Base-by-base conservation (phyloP, 345 rosid genomes). In the Salix brachista region DNA sequence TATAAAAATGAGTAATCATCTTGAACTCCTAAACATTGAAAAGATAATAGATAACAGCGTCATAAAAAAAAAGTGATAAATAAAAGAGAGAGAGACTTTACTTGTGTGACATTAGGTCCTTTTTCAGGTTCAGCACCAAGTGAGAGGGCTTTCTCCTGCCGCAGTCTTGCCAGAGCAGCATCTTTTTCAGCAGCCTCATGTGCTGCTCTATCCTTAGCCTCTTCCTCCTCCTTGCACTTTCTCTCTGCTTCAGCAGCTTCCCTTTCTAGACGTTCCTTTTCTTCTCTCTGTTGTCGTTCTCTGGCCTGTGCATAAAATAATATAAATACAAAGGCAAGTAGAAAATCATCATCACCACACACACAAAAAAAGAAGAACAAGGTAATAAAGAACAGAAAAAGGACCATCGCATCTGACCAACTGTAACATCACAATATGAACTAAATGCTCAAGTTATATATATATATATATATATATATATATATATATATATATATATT, bases 191-290 rank as follows among this genome's bases (percentile, higher is more conserved):
- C 99, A 79, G 95, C 94, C 83, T 96, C 99, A 70, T 74, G 86
- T n/a, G 83, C 96, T 65, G 88, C 97, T 84, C 92, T 89, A 79
- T 90, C 94, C 67, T 77, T 88, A 71, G 98, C 97, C 69, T 96
- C 98, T 77, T 94, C 96, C 76, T 92, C 98, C 83, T 94, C 99
- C 81, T 89, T 91, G 17, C 32, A 92, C 85, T 86, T 94, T 89
- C 85, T 89, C 85, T 90, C 98, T 75, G 90, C 95, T 83, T 96
- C 98, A 70, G 97, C 96, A 83, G 96, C 97, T 86, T 96, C 98
- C 72, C 90, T 91, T 86, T 86, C 91, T 58, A 87, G 74, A 54
- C 87, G 97, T 83, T 94, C 97, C 79, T 88, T 85, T 87, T 96
- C 99, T 79, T 96, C 97, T 78, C 76, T 89, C 75, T 88, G 88